Conservation (phyloP, 768 basidiomycete species). For the Lactarius quietus region DNA sequence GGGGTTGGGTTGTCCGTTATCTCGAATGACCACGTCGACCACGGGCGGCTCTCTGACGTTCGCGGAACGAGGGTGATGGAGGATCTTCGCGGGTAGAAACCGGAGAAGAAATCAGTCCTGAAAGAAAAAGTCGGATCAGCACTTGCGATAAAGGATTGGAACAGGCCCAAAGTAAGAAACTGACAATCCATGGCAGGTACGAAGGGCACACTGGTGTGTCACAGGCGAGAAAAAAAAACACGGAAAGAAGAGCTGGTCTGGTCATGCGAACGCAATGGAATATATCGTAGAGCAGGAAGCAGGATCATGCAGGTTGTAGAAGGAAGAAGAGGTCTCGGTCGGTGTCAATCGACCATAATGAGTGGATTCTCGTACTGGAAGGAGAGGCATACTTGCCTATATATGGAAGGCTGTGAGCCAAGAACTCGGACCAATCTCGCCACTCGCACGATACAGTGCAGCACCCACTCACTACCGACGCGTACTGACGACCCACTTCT, state of each 20-base stretch:
- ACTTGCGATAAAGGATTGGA: too few relatives aligned
- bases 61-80: constrained; percentile 25
- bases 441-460: too few relatives aligned
- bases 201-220: background rate
- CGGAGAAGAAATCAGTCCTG: constrained; percentile 24
- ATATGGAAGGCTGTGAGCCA: too few relatives aligned
- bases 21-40: constrained; percentile 23
- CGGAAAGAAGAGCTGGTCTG: background rate
- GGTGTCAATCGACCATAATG: too few relatives aligned
- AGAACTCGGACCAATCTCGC: too few relatives aligned
- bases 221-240: background rate
- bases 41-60: constrained; percentile 21
- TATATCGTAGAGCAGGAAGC: background rate
- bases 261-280: background rate
- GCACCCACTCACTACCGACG: too few relatives aligned
- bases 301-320: background rate
- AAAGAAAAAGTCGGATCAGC: constrained; percentile 3
- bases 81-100: constrained; percentile 25
- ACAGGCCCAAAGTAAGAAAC: background rate
- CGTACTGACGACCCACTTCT: too few relatives aligned
- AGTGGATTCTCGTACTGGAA: too few relatives aligned
- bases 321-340: background rate
- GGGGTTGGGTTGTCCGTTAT: constrained; percentile 23
- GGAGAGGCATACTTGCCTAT: too few relatives aligned
- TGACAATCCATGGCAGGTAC: background rate